Evolutionary conservation across 73 alveolate genomes (phyloP), one percentile per base, ranked within the genome.

Genomic region (Tetrahymena borealis): DNA sequence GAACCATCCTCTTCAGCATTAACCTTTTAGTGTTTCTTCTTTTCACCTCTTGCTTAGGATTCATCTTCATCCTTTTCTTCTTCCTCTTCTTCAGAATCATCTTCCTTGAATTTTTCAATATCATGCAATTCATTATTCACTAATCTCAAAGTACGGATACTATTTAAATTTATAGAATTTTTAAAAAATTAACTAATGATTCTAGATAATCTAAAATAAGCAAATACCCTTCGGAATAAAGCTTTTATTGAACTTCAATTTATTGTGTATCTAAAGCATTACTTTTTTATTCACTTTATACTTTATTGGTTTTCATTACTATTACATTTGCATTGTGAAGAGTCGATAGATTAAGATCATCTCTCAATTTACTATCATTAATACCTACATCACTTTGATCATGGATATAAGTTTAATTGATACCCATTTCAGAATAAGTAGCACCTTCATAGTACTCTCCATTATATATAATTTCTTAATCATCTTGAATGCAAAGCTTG

Each of bases 101-200:
- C 95, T 32, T 85, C 93, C 78, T 41, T 78, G 78, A 93, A 93
- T 38, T 93, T 93, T 31, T 93, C 95, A 39, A 93, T 93, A 93
- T 93, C 95, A 39, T 39, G 91, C 16, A 93, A 79, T 12, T 38
- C 35, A 2, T 92, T 92, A 32, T 93, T 92, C 38, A 93, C 90
- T 13, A 93, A 85, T 85, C 95, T 93, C 95, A 93, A 79, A 11
- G 78, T 90, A 13, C 95, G 90, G 18, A 93, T 93, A 24, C 95
- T 92, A 39, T 0, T 15, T 1, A 91, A n/a, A 9, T 78, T 9
- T 39, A 9, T 39, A 39, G 16, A 39, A 39, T 9, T 39, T 60
- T 60, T n/a, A 60, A 15, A 2, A 60, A 60, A 20, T 60, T 20
- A 60, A 7, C 28, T 28, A 60, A 24, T 60, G n/a, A 10, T n/a